phyloP scores from a whole-genome alignment of 1,139 yeast genomes.

The Geotrichum restrictum region DNA sequence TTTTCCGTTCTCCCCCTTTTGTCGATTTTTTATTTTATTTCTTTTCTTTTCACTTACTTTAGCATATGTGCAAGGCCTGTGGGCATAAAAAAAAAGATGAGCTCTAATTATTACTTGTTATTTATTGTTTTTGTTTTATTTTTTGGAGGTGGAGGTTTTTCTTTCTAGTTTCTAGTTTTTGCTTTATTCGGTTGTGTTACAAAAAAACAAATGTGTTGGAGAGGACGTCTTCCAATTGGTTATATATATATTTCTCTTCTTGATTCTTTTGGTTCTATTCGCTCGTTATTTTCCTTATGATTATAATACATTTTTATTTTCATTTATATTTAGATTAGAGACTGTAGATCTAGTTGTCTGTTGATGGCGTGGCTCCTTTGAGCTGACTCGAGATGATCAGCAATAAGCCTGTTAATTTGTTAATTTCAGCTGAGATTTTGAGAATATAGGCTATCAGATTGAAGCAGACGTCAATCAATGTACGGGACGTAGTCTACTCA shows the following conservation, averaged over 20 bases:
- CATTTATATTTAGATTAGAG: too few relatives aligned
- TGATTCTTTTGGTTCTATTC: background rate
- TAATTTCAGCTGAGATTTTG: too few relatives aligned
- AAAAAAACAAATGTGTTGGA: too few relatives aligned
- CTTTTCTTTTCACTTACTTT: constrained; percentile 1
- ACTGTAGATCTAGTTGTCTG: too few relatives aligned
- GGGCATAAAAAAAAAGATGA: background rate
- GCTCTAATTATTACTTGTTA: background rate
- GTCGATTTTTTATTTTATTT: background rate
- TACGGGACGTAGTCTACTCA: too few relatives aligned
- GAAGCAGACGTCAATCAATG: too few relatives aligned
- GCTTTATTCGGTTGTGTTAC: background rate
- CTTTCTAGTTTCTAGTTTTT: background rate
- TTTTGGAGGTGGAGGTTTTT: background rate
- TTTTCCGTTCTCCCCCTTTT: background rate
- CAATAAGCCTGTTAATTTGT: too few relatives aligned
- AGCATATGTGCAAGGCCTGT: background rate
- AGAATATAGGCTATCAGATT: too few relatives aligned
- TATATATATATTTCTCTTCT: background rate
- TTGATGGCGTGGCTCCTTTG: too few relatives aligned
- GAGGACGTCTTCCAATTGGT: too few relatives aligned
- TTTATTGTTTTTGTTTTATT: background rate
- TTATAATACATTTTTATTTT: too few relatives aligned
- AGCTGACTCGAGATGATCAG: too few relatives aligned
- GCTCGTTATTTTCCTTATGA: background rate